Evolutionary conservation across 2,329 filamentous ascomycete species (phyloP).

Genomic region (Bimuria novae-zelandiae): DNA sequence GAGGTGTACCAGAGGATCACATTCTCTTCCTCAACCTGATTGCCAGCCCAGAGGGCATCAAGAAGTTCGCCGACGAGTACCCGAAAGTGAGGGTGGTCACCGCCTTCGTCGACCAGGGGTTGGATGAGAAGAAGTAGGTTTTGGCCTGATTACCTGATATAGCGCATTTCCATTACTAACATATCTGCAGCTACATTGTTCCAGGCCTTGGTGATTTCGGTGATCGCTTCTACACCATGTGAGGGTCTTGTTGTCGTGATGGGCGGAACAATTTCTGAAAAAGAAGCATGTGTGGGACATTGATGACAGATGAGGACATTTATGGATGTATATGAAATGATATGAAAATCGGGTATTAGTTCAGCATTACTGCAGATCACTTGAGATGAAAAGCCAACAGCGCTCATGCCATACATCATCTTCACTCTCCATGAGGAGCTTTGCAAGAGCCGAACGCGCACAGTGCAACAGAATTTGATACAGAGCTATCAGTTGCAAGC

Average conservation of each 20-base stretch:
- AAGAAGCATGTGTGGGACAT: not conserved
- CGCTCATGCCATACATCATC: too few relatives aligned
- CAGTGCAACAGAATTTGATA: too few relatives aligned
- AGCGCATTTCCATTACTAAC: slow-evolving; percentile 12
- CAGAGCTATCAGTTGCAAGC: too few relatives aligned
- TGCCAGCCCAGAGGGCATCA: slow-evolving; percentile 91
- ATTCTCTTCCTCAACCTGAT: slow-evolving; percentile 97
- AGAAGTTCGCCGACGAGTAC: slow-evolving; percentile 86
- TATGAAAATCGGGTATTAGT: too few relatives aligned
- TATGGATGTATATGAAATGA: too few relatives aligned
- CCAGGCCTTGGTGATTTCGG: slow-evolving; percentile 95
- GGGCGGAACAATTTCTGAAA: not conserved
- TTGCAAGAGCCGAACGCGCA: too few relatives aligned
- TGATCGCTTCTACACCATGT: slow-evolving; percentile 93
- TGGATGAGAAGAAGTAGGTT: slow-evolving; percentile 97
- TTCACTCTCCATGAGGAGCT: too few relatives aligned
- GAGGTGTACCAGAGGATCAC: slow-evolving; percentile 90
- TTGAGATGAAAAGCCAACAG: too few relatives aligned
- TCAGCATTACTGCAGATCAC: too few relatives aligned
- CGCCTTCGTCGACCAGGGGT: slow-evolving; percentile 92
- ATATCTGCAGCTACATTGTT: slow-evolving; percentile 77
- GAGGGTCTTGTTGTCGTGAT: slow-evolving; percentile 23
- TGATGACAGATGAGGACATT: not conserved
- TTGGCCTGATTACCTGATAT: too few relatives aligned
- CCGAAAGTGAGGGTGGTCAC: slow-evolving; percentile 91